A percentile compares a stretch with the other conserved stretches of the same genome.
Evolutionary conservation across 768 basidiomycete genomes (phyloP).

Genomic region (Leccinellum luteum): DNA sequence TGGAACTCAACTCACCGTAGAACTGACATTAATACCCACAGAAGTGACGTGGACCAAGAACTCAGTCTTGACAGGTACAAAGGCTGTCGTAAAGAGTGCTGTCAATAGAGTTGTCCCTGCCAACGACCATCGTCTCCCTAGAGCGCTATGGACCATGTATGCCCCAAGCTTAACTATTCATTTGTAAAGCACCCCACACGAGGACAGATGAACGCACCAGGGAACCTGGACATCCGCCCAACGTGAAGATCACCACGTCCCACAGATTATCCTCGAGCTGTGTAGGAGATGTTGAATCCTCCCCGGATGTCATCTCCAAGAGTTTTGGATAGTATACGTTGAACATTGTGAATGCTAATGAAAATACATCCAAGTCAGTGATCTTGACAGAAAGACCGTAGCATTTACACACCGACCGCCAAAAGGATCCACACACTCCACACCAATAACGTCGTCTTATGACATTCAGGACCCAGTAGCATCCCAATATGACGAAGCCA

Average conservation of each 20-base stretch:
- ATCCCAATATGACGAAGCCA: slow-evolving; percentile 68
- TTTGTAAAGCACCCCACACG: background rate
- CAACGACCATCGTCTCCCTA: slow-evolving; percentile 72
- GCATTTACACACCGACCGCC: slow-evolving; percentile 62
- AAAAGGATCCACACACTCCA: slow-evolving; percentile 78
- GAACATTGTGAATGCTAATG: slow-evolving; percentile 82
- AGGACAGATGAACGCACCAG: slow-evolving; percentile 47
- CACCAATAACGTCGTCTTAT: slow-evolving; percentile 70
- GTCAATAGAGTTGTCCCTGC: slow-evolving; percentile 76
- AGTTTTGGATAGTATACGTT: slow-evolving; percentile 89
- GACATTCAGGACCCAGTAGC: slow-evolving; percentile 76
- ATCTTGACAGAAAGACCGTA: background rate
- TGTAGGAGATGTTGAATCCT: slow-evolving; percentile 32
- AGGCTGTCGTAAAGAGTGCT: slow-evolving; percentile 68
- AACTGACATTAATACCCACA: slow-evolving; percentile 73
- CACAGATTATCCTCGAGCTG: slow-evolving; percentile 64
- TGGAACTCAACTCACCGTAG: slow-evolving; percentile 41
- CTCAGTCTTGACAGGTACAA: slow-evolving; percentile 55
- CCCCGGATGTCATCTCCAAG: slow-evolving; percentile 50
- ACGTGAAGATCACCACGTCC: slow-evolving; percentile 84
- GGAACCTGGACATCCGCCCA: slow-evolving; percentile 83
- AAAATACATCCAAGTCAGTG: background rate
- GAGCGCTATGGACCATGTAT: slow-evolving; percentile 64
- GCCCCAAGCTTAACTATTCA: slow-evolving; percentile 67
- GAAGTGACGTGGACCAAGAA: slow-evolving; percentile 64